Evolutionary conservation across 345 rosid species (phyloP), one percentile per base, ranked within the genome.

Genomic region (Acer saccharum): DNA sequence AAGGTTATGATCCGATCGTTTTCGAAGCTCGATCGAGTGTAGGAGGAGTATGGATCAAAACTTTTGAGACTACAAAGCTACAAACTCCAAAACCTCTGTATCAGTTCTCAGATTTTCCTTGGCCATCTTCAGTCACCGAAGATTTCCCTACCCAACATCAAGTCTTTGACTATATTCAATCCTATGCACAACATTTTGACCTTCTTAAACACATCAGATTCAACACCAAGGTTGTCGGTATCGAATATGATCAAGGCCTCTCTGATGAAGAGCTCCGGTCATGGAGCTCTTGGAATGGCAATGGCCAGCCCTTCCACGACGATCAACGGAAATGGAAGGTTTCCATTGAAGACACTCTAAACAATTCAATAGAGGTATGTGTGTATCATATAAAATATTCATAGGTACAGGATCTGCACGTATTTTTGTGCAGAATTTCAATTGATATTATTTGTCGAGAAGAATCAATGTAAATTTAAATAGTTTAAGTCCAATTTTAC

Each of bases 71-170:
- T 46, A 85, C 83, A 7, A 77, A 35, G 83, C 81, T 82, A 58
- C 88, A 85, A 66, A 76, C 84, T n/a, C 79, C 86, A 0, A 73
- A 39, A 48, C 32, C 18, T 21, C 9, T 2, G 25, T 23, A 66
- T 72, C 81, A 72, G 79, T 84, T 79, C 83, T 85, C 90, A 0
- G 90, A 87, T 82, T 83, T 80, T 73, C 86, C 88, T 2, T 85
- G 88, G 87, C 87, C 90, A 6, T 68, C 66, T 68, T 82, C 87
- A 0, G 80, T 85, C 54, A 11, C 79, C 3, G 79, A 74, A 6
- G 69, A 63, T 0, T 85, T 83, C 57, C 88, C 87, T 0, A 6
- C 4, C 72, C 83, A 77, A 0, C 16, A 75, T 48, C 84, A 82
- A 54, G 86, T 85, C 12, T 55, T 77, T 13, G 81, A 69, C n/a